Conservation (phyloP, 2,329 filamentous ascomycete genomes). For the Colletotrichum lindemuthianum region DNA sequence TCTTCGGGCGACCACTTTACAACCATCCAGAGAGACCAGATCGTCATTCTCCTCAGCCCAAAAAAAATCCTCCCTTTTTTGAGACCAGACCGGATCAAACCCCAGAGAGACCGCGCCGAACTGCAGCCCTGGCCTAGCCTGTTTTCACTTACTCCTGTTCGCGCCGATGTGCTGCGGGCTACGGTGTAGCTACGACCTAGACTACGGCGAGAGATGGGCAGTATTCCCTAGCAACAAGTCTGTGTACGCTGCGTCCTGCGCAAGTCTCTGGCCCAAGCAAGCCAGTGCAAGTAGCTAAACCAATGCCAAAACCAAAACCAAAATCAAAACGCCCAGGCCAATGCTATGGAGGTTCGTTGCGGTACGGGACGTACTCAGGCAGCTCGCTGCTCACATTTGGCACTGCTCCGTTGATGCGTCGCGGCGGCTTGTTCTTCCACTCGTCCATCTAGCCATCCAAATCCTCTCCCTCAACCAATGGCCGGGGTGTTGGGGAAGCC, state of each 20-base stretch:
- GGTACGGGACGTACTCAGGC: not conserved
- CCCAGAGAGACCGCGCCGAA: not conserved
- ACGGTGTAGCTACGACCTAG: too few relatives aligned
- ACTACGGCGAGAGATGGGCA: not conserved
- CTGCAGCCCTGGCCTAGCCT: not conserved
- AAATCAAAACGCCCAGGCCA: not conserved
- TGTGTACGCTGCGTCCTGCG: not conserved
- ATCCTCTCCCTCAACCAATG: constrained; percentile 36
- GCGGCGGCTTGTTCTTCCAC: constrained; percentile 6
- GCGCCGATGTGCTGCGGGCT: too few relatives aligned
- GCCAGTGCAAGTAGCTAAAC: too few relatives aligned
- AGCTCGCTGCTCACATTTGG: constrained; percentile 6
- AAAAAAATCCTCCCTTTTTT: constrained; percentile 18
- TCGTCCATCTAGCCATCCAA: constrained; percentile 25
- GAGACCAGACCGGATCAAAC: constrained; percentile 22
- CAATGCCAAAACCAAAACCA: not conserved
- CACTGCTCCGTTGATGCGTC: constrained; percentile 13
- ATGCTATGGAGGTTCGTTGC: not conserved
- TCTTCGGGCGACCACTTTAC: constrained; percentile 12
- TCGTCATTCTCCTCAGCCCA: constrained; percentile 21
- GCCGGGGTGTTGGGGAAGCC: constrained; percentile 43
- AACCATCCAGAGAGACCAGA: constrained; percentile 1
- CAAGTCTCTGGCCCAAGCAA: constrained; percentile 1
- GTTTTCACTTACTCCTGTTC: not conserved
- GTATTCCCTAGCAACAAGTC: not conserved